Conservation (phyloP, 2,329 filamentous ascomycete species). For the Didymella segeticola region DNA sequence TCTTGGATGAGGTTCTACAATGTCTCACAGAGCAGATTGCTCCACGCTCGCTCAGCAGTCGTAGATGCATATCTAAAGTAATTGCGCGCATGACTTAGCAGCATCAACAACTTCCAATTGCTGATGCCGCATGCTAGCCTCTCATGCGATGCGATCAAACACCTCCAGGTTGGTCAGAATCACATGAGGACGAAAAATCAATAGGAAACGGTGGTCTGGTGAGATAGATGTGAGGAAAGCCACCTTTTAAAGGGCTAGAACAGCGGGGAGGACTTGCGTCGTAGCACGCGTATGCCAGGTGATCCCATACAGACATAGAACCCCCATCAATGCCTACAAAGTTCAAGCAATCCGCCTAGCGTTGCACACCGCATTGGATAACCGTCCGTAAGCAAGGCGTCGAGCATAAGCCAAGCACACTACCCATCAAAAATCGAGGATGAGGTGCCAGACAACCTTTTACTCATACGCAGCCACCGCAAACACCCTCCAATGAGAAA, state of each 20-base stretch:
- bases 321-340: slow-evolving; percentile 31
- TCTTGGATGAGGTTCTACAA: too few species aligned
- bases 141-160: neutral
- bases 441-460: slow-evolving; percentile 17
- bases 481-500: slow-evolving; percentile 38
- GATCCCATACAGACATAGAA: slow-evolving; percentile 1
- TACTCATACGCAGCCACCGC: slow-evolving; percentile 30
- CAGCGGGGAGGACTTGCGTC: slow-evolving; percentile 26
- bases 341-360: slow-evolving; percentile 20
- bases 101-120: neutral
- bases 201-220: slow-evolving; percentile 23
- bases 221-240: slow-evolving; percentile 29
- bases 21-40: too few species aligned
- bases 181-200: slow-evolving; percentile 25
- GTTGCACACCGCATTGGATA: slow-evolving; percentile 5
- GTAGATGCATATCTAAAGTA: too few species aligned
- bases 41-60: too few species aligned
- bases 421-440: slow-evolving; percentile 4
- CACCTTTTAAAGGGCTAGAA: slow-evolving; percentile 29
- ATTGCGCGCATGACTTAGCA: neutral
- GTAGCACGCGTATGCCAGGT: neutral
- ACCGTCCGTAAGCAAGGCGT: slow-evolving; percentile 10
- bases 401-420: slow-evolving; percentile 8
- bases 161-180: neutral
- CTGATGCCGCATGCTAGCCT: neutral